Base-by-base conservation (phyloP, 768 basidiomycete genomes). In the Pluteus cervinus region DNA sequence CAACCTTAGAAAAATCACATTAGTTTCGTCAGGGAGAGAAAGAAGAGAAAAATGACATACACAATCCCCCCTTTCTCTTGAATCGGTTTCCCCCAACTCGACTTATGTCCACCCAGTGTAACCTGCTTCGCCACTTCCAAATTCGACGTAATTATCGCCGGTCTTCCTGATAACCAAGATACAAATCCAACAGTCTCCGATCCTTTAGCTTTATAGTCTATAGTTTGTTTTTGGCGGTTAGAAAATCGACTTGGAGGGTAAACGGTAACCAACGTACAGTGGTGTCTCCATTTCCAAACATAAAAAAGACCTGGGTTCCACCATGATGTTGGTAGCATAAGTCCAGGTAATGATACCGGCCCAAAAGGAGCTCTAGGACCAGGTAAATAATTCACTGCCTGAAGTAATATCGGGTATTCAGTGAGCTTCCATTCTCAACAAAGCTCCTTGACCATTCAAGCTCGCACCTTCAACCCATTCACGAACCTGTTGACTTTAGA, bases 111-210 rank as follows among this genome's bases (percentile, higher is more conserved):
- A 30, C 50, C 55, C 7, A 36, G 25, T 21, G 39, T 37, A 20
- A 59, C 46, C 42, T 59, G 57, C 18, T 52, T 43, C 3, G 41
- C 54, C n/a, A 58, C 44, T 12, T 57, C 53, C 8, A 55, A 35
- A 43, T 59, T 59, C 21, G 51, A 52, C 1, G 54, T 57, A 41
- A 46, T 55, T 3, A 60, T 47, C 4, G 32, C 31, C 4, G 52
- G 45, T 4, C 18, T 10, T 2, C 55, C 55, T 4, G 36, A 14
- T 10, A 60, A 7, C 12, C 54, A 42, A 3, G 56, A 47, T 10
- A 56, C 40, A 6, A 57, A 28, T 10, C 46, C 41, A 15, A 58
- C 37, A 3, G 49, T 56, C 25, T 60, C 58, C 15, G 32, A 37
- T 5, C 32, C 7, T 18, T 29, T 41, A 18, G 31, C 14, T n/a